phyloP scores from a whole-genome alignment of 352 stramenopile species.

The Globisporangium canariense region DNA sequence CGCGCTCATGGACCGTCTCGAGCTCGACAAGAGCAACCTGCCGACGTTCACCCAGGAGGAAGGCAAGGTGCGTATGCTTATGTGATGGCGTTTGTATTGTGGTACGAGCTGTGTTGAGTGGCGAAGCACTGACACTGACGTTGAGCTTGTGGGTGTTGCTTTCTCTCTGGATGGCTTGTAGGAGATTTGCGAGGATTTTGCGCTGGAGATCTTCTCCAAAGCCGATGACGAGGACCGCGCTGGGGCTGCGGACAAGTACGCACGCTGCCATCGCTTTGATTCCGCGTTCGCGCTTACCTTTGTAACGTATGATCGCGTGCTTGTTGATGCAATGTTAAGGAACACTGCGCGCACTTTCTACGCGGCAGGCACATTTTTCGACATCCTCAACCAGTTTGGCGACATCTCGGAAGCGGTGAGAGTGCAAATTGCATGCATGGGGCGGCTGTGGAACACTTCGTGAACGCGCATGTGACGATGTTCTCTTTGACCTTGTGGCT shows the following conservation, averaged over 20 bases:
- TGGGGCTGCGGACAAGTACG: constrained; percentile 86
- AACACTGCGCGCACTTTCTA: constrained; percentile 96
- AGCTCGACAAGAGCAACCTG: constrained; percentile 90
- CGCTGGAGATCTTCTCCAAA: constrained; percentile 92
- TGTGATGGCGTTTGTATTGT: constrained; percentile 1
- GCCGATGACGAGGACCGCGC: constrained; percentile 93
- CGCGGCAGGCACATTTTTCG: constrained; percentile 94
- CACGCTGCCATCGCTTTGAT: neutral
- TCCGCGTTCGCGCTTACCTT: neutral
- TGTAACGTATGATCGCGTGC: neutral
- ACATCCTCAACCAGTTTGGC: constrained; percentile 96
- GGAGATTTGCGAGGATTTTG: constrained; percentile 88
- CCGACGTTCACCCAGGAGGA: constrained; percentile 90
- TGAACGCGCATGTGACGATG: neutral
- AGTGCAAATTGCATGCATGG: constrained; percentile 1
- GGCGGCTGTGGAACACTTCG: neutral
- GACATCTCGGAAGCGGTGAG: constrained; percentile 73
- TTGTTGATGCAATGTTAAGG: constrained; percentile 25
- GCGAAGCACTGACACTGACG: neutral
- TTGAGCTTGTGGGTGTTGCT: neutral
- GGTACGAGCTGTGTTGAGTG: neutral
- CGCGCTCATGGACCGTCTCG: constrained; percentile 88
- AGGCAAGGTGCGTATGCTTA: constrained; percentile 58
- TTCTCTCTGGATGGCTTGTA: constrained; percentile 15
- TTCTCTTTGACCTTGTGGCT: neutral